Conservation (phyloP, 768 basidiomycete genomes). For the Tricholoma matsutake region DNA sequence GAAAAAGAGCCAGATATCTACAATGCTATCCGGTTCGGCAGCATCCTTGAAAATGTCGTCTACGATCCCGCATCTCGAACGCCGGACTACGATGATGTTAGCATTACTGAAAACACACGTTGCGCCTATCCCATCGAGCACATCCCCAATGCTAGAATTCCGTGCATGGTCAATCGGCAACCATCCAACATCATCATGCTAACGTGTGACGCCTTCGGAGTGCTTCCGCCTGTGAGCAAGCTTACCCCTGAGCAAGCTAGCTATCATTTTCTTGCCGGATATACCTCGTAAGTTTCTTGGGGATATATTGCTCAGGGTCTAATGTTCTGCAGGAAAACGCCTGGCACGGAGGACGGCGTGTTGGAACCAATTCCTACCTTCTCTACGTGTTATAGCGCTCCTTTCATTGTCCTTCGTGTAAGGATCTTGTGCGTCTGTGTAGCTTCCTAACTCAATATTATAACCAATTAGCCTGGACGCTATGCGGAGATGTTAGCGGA, state of each 20-base stretch:
- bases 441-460: background rate
- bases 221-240: constrained; percentile 92
- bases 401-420: constrained; percentile 98
- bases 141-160: constrained; percentile 94
- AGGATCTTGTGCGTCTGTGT: constrained; percentile 20
- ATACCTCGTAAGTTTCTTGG: constrained; percentile 68
- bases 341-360: constrained; percentile 98
- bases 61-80: constrained; percentile 80
- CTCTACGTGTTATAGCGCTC: constrained; percentile 98
- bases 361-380: constrained; percentile 98
- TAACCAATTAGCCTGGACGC: constrained; percentile 66
- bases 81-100: constrained; percentile 94
- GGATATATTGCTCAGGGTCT: background rate
- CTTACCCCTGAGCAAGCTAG: constrained; percentile 92
- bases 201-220: constrained; percentile 98
- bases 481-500: constrained; percentile 98
- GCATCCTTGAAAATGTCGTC: constrained; percentile 98
- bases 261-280: constrained; percentile 97
- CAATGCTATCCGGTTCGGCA: constrained; percentile 91
- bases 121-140: constrained; percentile 99
- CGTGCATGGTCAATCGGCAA: constrained; percentile 82
- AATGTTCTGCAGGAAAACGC: constrained; percentile 70
- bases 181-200: constrained; percentile 96
- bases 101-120: constrained; percentile 98
- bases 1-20: constrained; percentile 99